Percentiles rank a stretch among this genome's conserved stretches.
These are phyloP conservation scores for Penicillium desertorum DNA, from an alignment of 495 filamentous ascomycete genomes.

Conservation along the genomic window DNA sequence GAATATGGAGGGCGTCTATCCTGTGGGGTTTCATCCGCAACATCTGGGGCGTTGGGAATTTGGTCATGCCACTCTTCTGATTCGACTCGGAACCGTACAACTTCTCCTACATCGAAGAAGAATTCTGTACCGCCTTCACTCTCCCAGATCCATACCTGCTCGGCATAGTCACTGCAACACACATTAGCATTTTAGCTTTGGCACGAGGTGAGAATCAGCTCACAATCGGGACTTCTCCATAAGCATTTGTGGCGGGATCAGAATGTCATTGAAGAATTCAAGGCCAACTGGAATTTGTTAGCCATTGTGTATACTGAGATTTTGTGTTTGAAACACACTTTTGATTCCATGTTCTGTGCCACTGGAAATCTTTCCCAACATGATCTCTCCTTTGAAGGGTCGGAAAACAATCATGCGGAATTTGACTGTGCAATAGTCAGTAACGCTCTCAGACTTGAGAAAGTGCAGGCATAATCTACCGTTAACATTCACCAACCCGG, in stretches of 20 bases:
- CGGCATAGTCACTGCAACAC: constrained; percentile 57
- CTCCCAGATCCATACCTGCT: constrained; percentile 80
- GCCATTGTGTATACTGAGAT: not conserved
- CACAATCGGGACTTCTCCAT: constrained; percentile 74
- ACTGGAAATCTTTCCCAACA: constrained; percentile 74
- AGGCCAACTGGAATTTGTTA: constrained; percentile 60
- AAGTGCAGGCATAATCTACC: constrained; percentile 49
- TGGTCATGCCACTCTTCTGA: constrained; percentile 87
- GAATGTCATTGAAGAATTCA: constrained; percentile 90
- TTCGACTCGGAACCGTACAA: constrained; percentile 79
- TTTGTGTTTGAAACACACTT: constrained; percentile 48
- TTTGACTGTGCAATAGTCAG: constrained; percentile 58
- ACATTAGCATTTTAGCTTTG: constrained; percentile 25
- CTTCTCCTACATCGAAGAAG: constrained; percentile 85
- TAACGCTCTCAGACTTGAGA: not conserved
- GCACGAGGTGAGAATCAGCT: constrained; percentile 26
- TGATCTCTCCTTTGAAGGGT: constrained; percentile 88
- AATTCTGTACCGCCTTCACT: constrained; percentile 65
- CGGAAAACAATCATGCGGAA: constrained; percentile 93
- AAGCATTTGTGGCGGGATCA: constrained; percentile 68
- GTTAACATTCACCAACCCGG: constrained; percentile 87
- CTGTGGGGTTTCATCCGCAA: constrained; percentile 46
- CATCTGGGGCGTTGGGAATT: constrained; percentile 65
- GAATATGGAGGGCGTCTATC: constrained; percentile 64
- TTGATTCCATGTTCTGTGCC: constrained; percentile 72